Percentiles rank a stretch among this genome's conserved stretches.
These are phyloP conservation scores for Penicillium polonicum DNA, from an alignment of 2,329 filamentous ascomycete genomes.

Conservation along the genomic window DNA sequence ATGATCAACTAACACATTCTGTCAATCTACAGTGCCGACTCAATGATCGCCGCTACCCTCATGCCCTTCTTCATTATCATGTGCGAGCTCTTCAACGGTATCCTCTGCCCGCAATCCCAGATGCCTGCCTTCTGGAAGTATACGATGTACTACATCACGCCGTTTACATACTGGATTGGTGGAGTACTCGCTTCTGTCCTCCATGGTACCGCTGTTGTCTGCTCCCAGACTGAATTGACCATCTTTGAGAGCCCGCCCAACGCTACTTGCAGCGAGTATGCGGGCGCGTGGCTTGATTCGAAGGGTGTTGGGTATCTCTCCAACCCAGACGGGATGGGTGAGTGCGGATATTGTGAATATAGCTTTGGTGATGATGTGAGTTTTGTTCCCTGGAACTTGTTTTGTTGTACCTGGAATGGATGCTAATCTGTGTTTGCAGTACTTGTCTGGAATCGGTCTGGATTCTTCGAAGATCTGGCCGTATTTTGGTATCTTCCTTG, in stretches of 20 bases:
- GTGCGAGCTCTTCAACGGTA: slow-evolving; percentile 83
- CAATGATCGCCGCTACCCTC: slow-evolving; percentile 74
- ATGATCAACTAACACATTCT: neutral
- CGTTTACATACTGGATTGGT: slow-evolving; percentile 78
- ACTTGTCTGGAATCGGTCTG: slow-evolving; percentile 31
- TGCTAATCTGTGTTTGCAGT: slow-evolving; percentile 21
- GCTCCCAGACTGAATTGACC: slow-evolving; percentile 63
- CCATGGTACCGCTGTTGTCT: slow-evolving; percentile 62
- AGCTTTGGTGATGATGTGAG: slow-evolving; percentile 41
- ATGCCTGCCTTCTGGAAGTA: slow-evolving; percentile 76
- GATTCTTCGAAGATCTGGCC: slow-evolving; percentile 37
- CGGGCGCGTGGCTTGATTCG: slow-evolving; percentile 63
- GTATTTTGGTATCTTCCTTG: slow-evolving; percentile 37
- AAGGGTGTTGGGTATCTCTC: slow-evolving; percentile 71
- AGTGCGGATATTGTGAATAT: slow-evolving; percentile 80
- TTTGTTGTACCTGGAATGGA: neutral
- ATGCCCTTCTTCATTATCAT: slow-evolving; percentile 82
- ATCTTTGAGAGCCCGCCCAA: slow-evolving; percentile 65
- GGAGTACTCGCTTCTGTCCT: slow-evolving; percentile 77
- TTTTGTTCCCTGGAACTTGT: neutral
- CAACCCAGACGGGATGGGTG: slow-evolving; percentile 57
- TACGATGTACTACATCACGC: slow-evolving; percentile 81
- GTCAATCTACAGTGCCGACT: slow-evolving; percentile 35
- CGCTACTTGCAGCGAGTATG: slow-evolving; percentile 71
- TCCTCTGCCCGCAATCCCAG: slow-evolving; percentile 73